Evolutionary conservation across 2,329 filamentous ascomycete species (phyloP).

Genomic region (Ophiocordyceps camponoti-rufipedis): DNA sequence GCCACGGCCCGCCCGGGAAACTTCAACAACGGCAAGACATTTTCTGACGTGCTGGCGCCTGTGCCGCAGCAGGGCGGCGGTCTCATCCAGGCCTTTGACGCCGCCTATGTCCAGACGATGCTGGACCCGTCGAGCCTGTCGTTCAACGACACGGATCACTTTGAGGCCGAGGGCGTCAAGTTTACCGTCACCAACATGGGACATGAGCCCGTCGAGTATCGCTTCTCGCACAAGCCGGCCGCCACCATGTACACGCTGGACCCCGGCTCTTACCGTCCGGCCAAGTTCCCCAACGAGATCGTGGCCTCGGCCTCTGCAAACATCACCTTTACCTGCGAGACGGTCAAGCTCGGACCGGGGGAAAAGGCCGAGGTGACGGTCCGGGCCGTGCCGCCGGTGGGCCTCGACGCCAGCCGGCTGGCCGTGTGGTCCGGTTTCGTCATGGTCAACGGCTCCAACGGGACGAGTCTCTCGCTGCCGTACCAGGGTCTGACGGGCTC

Average conservation of each 20-base stretch:
- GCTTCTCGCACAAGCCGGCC: constrained; percentile 29
- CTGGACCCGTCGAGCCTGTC: constrained; percentile 37
- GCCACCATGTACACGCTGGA: constrained; percentile 32
- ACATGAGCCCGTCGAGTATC: constrained; percentile 27
- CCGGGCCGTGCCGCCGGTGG: constrained; percentile 20
- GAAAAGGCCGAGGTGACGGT: constrained; percentile 27
- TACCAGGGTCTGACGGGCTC: constrained; percentile 22
- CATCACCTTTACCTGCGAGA: constrained; percentile 21
- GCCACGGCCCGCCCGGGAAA: constrained; percentile 28
- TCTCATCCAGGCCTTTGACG: constrained; percentile 40
- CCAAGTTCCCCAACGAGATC: constrained; percentile 26
- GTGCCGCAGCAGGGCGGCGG: constrained; percentile 43
- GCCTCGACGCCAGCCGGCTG: constrained; percentile 17
- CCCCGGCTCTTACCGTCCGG: constrained; percentile 15
- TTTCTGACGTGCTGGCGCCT: constrained; percentile 26
- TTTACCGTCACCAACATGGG: constrained; percentile 40
- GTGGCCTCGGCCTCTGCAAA: constrained; percentile 16
- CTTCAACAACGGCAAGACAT: constrained; percentile 24
- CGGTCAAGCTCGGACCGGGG: constrained; percentile 23
- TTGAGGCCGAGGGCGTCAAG: constrained; percentile 23
- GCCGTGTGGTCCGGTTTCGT: constrained; percentile 25
- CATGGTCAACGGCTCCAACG: constrained; percentile 20
- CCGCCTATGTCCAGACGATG: constrained; percentile 32
- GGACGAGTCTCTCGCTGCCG: constrained; percentile 17
- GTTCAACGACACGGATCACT: constrained; percentile 45